Percentiles rank a stretch among this genome's conserved stretches.
Conservation (phyloP, 176 grass and related monocot genomes). For the bread wheat (Triticum aestivum) region DNA sequence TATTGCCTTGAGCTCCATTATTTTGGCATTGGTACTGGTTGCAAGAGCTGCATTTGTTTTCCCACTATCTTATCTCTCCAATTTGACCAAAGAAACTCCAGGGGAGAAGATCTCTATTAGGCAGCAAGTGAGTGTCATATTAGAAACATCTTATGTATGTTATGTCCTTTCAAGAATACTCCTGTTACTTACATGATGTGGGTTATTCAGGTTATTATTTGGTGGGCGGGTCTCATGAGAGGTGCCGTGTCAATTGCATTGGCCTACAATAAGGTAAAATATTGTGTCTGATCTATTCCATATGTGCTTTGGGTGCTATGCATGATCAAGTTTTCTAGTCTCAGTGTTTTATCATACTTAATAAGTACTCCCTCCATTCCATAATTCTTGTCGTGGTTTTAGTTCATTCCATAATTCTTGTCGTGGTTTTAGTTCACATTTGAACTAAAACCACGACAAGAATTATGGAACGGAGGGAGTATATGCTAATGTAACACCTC, state of each 20-base stretch:
- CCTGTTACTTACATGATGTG: conserved; percentile 27
- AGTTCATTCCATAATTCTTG: no score
- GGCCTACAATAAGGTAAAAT: conserved; percentile 87
- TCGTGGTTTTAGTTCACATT: no score
- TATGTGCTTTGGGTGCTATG: neutral
- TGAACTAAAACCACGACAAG: no score
- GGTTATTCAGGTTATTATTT: conserved; percentile 69
- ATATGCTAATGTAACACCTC: neutral
- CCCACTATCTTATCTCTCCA: conserved; percentile 67
- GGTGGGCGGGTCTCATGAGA: conserved; percentile 97
- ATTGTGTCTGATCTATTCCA: conserved; percentile 2
- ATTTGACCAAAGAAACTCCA: conserved; percentile 67
- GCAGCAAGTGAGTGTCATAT: conserved; percentile 71
- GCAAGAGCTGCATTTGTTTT: conserved; percentile 89
- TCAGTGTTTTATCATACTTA: neutral
- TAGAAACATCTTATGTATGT: conserved; percentile 18
- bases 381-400: no score
- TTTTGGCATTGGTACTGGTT: conserved; percentile 76
- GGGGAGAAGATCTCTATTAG: conserved; percentile 62
- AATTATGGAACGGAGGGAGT: neutral
- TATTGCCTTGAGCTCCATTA: conserved; percentile 60
- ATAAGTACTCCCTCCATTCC: no score
- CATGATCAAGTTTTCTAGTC: neutral
- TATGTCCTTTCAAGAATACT: neutral
- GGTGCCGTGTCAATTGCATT: conserved; percentile 92